Evolutionary conservation across 805 yeast genomes (phyloP).

Genomic region (Kodamaea fukazawae): DNA sequence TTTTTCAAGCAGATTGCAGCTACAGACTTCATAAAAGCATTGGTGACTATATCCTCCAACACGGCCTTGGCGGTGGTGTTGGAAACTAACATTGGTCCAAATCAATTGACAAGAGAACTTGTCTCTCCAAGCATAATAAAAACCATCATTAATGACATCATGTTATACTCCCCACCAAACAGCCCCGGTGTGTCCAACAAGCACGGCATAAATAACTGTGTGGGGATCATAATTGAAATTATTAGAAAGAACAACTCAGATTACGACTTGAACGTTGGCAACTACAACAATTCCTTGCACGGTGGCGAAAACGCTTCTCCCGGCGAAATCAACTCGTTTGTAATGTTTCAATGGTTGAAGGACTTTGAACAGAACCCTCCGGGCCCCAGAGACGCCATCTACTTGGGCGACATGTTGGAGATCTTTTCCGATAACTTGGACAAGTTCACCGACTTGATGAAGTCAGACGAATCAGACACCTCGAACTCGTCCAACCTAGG

Average conservation of each 20-base stretch:
- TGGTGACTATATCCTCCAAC: constrained; percentile 90
- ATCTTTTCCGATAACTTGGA: constrained; percentile 76
- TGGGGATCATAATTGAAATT: constrained; percentile 89
- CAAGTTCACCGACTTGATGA: constrained; percentile 62
- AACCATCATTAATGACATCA: constrained; percentile 71
- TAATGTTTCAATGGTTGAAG: constrained; percentile 44
- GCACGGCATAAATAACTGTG: constrained; percentile 89
- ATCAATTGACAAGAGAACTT: constrained; percentile 85
- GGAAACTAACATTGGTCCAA: constrained; percentile 92
- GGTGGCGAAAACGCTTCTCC: constrained; percentile 23
- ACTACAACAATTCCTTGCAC: constrained; percentile 60
- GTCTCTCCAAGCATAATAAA: constrained; percentile 72
- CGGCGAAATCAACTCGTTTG: constrained; percentile 39
- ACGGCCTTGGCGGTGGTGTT: constrained; percentile 67
- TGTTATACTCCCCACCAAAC: constrained; percentile 31
- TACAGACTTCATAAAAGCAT: constrained; percentile 91
- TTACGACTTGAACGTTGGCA: constrained; percentile 85
- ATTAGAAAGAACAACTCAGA: constrained; percentile 95
- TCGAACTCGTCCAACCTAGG: constrained; percentile 58
- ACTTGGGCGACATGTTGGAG: constrained; percentile 78
- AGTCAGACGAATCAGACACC: constrained; percentile 18
- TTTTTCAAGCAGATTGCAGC: constrained; percentile 80
- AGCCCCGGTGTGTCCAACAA: constrained; percentile 49
- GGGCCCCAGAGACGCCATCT: constrained; percentile 86
- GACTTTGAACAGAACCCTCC: constrained; percentile 86